Conservation (phyloP, 306 rosid genomes). For the Astragalus membranaceus region DNA sequence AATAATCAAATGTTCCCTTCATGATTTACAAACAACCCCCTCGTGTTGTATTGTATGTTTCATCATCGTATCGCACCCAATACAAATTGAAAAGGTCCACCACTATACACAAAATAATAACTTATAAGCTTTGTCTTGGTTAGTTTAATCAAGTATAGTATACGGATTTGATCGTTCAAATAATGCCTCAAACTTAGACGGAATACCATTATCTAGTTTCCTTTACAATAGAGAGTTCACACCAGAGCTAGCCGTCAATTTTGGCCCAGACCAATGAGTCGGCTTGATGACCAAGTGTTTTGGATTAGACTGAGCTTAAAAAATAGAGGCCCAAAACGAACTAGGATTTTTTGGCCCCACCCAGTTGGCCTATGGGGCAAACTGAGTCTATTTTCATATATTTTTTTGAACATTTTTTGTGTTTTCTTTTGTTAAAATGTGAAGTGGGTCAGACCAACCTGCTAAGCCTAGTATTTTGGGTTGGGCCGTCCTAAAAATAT, state of each 20-base stretch:
- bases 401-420: no score
- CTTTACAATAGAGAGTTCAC: slow-evolving; percentile 31
- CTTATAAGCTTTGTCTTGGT: not conserved
- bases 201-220: slow-evolving; percentile 12
- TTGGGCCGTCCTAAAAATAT: no score
- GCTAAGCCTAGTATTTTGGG: no score
- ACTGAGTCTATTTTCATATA: no score
- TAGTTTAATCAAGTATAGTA: not conserved
- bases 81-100: slow-evolving; percentile 11
- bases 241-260: not conserved
- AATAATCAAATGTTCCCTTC: slow-evolving; percentile 15
- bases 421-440: no score
- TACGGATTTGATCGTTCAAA: slow-evolving; percentile 33
- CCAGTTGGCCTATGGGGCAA: no score
- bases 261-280: no score
- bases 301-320: no score
- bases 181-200: slow-evolving; percentile 23
- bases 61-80: slow-evolving; percentile 19
- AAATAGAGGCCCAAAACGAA: no score
- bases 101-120: not conserved
- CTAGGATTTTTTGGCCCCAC: no score
- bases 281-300: no score
- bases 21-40: slow-evolving; percentile 19
- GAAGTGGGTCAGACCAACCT: no score
- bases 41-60: slow-evolving; percentile 18